These are phyloP conservation scores for Grosmannia penicillata DNA, from an alignment of 2,329 filamentous ascomycete species.

Conservation along the genomic window DNA sequence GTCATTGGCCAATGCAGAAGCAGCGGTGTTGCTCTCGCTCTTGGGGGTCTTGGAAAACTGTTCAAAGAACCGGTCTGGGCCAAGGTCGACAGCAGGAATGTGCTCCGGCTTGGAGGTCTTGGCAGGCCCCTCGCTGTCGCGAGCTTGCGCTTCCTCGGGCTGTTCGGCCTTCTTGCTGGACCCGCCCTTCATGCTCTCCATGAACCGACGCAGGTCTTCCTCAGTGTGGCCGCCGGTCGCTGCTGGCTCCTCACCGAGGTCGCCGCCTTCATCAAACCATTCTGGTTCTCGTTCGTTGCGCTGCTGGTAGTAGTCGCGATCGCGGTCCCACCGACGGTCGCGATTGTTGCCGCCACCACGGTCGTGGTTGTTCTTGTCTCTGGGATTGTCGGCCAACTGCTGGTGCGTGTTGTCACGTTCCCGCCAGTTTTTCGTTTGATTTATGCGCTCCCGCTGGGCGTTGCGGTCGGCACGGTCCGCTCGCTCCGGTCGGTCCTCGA, in stretches of 20 bases:
- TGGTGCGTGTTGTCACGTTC: slow-evolving; percentile 33
- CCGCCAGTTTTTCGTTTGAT: slow-evolving; percentile 46
- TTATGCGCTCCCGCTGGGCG: slow-evolving; percentile 36
- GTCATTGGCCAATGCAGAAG: slow-evolving; percentile 11
- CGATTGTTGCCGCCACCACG: slow-evolving; percentile 24
- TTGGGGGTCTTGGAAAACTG: slow-evolving; percentile 22
- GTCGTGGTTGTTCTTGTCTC: slow-evolving; percentile 42
- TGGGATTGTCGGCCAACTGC: slow-evolving; percentile 17
- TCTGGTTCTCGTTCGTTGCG: slow-evolving; percentile 70
- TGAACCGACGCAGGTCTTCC: slow-evolving; percentile 90
- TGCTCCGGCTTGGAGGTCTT: slow-evolving; percentile 39
- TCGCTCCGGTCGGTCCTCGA: slow-evolving; percentile 16
- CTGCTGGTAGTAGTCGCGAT: slow-evolving; percentile 17
- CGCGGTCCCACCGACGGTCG: slow-evolving; percentile 40
- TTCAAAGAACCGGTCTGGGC: slow-evolving; percentile 65
- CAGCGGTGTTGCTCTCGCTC: slow-evolving; percentile 23
- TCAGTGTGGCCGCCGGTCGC: slow-evolving; percentile 52
- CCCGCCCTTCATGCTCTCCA: slow-evolving; percentile 72
- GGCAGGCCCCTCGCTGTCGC: slow-evolving; percentile 30
- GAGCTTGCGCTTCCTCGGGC: not conserved
- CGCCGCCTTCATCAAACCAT: slow-evolving; percentile 56
- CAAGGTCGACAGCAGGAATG: slow-evolving; percentile 48
- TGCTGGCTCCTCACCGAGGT: not conserved
- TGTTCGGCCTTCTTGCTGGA: slow-evolving; percentile 21
- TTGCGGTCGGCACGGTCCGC: slow-evolving; percentile 10